Evolutionary conservation across 352 stramenopile genomes (phyloP).

Genomic region (Globisporangium irregulare): DNA sequence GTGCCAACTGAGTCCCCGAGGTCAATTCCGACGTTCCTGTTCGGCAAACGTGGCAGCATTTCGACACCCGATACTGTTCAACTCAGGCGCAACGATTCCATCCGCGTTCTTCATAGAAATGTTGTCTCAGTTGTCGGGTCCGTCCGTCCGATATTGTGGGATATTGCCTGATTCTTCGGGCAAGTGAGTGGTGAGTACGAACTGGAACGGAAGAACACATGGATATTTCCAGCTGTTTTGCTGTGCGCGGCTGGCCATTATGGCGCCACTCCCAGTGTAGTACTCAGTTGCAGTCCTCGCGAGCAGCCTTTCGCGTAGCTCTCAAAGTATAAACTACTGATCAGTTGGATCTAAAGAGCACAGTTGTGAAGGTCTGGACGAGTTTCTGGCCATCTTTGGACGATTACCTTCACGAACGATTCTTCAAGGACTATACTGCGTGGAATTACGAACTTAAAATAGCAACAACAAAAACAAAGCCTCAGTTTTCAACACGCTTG

Average conservation of each 20-base stretch:
- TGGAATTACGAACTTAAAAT: not conserved
- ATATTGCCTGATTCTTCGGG: not conserved
- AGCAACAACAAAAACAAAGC: not conserved
- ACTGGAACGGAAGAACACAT: not conserved
- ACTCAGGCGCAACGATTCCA: not conserved
- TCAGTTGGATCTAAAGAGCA: not conserved
- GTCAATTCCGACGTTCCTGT: not conserved
- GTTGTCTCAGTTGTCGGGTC: not conserved
- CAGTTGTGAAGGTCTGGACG: not conserved
- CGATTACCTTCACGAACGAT: too few species aligned
- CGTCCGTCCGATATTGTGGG: not conserved
- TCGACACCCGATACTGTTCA: not conserved
- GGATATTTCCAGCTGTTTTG: not conserved
- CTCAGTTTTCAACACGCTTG: not conserved
- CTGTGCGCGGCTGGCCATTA: not conserved
- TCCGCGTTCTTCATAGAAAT: not conserved
- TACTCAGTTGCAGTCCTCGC: not conserved
- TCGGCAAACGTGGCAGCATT: not conserved
- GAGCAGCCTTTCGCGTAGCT: not conserved
- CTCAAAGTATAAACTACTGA: not conserved
- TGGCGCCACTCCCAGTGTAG: not conserved
- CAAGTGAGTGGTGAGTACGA: not conserved
- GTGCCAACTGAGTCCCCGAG: not conserved
- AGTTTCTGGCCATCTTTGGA: not conserved
- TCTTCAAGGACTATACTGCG: too few species aligned